A percentile compares a stretch with the other conserved stretches of the same genome.
Conservation (phyloP, 768 basidiomycete species). For the Tylopilus plumbeoviolaceoides region DNA sequence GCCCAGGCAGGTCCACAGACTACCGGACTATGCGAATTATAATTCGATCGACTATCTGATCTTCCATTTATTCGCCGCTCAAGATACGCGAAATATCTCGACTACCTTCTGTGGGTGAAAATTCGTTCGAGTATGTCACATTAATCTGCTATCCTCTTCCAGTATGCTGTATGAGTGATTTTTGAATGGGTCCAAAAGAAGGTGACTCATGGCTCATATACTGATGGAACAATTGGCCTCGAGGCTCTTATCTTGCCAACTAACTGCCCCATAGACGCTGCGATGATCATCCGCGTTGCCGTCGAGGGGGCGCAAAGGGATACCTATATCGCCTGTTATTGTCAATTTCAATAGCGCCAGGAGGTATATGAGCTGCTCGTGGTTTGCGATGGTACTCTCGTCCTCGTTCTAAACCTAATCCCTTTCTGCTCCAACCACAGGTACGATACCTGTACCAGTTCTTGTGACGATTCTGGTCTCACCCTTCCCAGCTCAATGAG, state of each 20-base stretch:
- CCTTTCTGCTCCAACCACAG: neutral
- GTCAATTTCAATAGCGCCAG: neutral
- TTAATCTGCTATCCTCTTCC: neutral
- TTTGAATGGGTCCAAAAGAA: neutral
- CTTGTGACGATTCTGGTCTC: neutral
- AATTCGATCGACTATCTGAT: no score
- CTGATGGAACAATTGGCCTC: neutral
- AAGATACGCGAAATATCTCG: neutral
- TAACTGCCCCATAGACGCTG: neutral
- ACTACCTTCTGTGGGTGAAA: no score
- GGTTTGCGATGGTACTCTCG: no score
- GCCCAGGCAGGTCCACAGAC: no score
- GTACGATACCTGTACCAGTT: neutral
- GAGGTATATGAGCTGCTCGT: neutral
- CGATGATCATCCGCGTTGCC: slow-evolving; percentile 33
- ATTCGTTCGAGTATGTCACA: no score
- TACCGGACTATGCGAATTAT: no score
- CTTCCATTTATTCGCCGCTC: no score
- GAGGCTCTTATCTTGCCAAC: neutral
- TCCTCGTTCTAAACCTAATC: slow-evolving; percentile 12
- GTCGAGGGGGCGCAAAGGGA: slow-evolving; percentile 47
- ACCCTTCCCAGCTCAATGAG: slow-evolving; percentile 1
- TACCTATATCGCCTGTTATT: neutral
- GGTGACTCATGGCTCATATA: neutral
- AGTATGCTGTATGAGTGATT: neutral